Evolutionary conservation across 768 basidiomycete genomes (phyloP), one percentile per base, ranked within the genome.

Genomic region (Kwoniella newhampshirensis): DNA sequence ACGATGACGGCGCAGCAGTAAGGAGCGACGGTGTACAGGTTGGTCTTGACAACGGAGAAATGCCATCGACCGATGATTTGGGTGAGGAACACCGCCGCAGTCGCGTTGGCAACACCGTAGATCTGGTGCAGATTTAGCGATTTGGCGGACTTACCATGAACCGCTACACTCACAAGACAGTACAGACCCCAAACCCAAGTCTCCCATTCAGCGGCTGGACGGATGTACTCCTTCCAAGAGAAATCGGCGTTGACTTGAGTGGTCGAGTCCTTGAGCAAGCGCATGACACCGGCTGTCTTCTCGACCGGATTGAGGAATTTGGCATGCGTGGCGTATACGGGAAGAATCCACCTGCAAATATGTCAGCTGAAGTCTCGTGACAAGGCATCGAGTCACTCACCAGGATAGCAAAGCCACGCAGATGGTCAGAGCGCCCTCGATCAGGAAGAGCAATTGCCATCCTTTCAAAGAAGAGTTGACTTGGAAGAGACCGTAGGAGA

Each of bases 21-120:
- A 1, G 82, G 82, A 9, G 82, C 82, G 25, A 84, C 80, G n/a
- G 82, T 84, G 60, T 77, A 78, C 28, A 84, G 71, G 62, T 84
- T 84, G 18, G 82, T 84, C 62, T 80, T 81, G 65, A 84, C 76
- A 1, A 80, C 79, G 5, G 79, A 80, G 66, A 80, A 81, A 12
- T 79, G 79, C 9, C 81, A 76, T 52, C 80, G 81, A 8, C 78
- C 79, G 28, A 81, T 79, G 40, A 80, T 81, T 35, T 82, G 81
- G 0, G 81, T 81, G 15, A 84, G 73, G 68, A 84, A 84, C 59
- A 81, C 82, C 63, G 82, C 81, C 52, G 82, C 82, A 32, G 64
- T 66, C 6, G 43, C 41, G 27, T 48, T 53, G 18, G 60, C 64
- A 18, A 58, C 56, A 25, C 64, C 64, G 28, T 66, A 66, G 23